Evolutionary conservation across 2,329 filamentous ascomycete species (phyloP), one percentile per base, ranked within the genome.

Genomic region (Calonectria hawksworthii): DNA sequence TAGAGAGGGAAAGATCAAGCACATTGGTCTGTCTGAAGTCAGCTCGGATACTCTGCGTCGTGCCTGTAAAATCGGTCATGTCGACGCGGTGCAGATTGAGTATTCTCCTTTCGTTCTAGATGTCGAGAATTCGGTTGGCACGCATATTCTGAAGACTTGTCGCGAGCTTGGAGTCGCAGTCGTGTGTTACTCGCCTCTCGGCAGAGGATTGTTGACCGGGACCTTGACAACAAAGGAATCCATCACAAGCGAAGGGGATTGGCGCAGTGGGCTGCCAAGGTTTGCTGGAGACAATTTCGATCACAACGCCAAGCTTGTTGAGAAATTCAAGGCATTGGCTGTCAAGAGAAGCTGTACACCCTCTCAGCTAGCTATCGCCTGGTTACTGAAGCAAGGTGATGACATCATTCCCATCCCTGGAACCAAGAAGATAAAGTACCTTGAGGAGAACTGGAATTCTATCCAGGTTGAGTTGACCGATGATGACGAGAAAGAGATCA

Each of bases 181-280:
- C 7, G 87, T 93, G 2, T 88, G 90, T 1, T 93, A 92, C 83
- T 89, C 87, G 23, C 92, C 92, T 1, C 87, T 94, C 2, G 91
- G 91, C 1, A 87, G 91, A 1, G 92, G 92, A 14, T 83, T 93
- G 73, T 79, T 93, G 26, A 88, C 89, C 0, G 90, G 90, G 3
- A 80, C 89, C 80, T 85, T 85, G 50, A 86, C 84, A 4, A 81
- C 80, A 0, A 84, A 85, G 18, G 89, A 92, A 77, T 85, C 92
- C 7, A 41, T 28, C 2, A 36, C 26, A 0, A 47, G 65, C 21
- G 66, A 68, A 1, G 56, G 66, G 4, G 71, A 77, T 14, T 21
- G 69, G 11, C n/a, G 68, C 10, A 30, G 56, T 14, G 10, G 23
- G 3, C 28, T 79, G 8, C 76, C 75, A 0, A 52, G 75, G 1